A percentile compares a stretch with the other conserved stretches of the same genome.
phyloP scores from a whole-genome alignment of 805 yeast species.

The Candida manassasensis region DNA sequence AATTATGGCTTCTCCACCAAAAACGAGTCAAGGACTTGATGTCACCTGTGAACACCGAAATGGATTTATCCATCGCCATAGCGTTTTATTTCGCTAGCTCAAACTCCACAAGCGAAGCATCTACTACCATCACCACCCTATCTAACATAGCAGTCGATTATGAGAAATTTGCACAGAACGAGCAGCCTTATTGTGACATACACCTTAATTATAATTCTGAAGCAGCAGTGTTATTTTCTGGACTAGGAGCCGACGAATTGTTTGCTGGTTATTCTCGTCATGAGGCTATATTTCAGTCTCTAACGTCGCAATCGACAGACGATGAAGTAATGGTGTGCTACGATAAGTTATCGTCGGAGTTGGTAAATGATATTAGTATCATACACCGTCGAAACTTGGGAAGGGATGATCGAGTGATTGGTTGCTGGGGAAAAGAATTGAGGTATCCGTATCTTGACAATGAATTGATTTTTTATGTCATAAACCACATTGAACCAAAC shows the following conservation, averaged over 20 bases:
- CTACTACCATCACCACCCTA: conserved; percentile 26
- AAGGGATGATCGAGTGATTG: conserved; percentile 85
- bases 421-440: conserved; percentile 84
- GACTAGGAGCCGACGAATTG: conserved; percentile 95
- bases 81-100: conserved; percentile 88
- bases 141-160: conserved; percentile 13
- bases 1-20: conserved; percentile 51
- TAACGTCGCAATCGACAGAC: conserved; percentile 13
- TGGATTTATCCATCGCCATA: conserved; percentile 93
- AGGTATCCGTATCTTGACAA: conserved; percentile 83
- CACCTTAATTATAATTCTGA: conserved; percentile 39
- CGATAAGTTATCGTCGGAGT: conserved; percentile 48
- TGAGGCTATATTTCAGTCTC: conserved; percentile 42
- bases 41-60: conserved; percentile 82
- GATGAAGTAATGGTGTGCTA: conserved; percentile 19
- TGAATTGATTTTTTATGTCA: conserved; percentile 47
- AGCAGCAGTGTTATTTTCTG: conserved; percentile 76
- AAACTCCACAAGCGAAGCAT: conserved; percentile 4
- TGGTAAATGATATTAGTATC: conserved; percentile 65
- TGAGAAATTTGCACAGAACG: conserved; percentile 15
- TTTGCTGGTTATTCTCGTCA: conserved; percentile 96
- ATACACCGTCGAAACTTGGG: conserved; percentile 79
- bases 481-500: conserved; percentile 45
- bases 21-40: conserved; percentile 59
- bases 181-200: conserved; percentile 2